A percentile compares a stretch with the other conserved stretches of the same genome.
Evolutionary conservation across 495 filamentous ascomycete genomes (phyloP).

Genomic region (Lepidopterella palustris): DNA sequence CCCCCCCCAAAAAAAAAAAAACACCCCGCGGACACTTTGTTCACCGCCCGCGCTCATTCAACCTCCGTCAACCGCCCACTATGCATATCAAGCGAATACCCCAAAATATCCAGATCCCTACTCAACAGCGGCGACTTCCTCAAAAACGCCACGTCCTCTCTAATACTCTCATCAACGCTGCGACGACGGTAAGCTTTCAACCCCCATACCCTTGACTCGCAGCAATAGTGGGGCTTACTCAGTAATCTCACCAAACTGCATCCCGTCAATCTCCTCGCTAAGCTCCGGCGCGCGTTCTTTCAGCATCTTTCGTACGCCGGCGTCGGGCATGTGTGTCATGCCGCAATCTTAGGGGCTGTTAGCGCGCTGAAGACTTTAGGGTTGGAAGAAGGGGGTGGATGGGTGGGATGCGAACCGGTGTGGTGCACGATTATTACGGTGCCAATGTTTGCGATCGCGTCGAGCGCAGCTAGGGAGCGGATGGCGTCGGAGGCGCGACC

Average conservation of each 20-base stretch:
- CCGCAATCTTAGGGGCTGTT: conserved; percentile 16
- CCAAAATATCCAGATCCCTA: conserved; percentile 11
- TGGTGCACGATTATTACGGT: conserved; percentile 33
- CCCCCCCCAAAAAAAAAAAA: too few relatives aligned
- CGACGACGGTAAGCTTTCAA: conserved; percentile 1
- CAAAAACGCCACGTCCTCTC: conserved; percentile 9
- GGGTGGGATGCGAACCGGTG: conserved; percentile 9
- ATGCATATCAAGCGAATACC: conserved; percentile 14
- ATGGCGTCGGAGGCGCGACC: conserved; percentile 32
- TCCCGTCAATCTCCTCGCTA: conserved; percentile 12
- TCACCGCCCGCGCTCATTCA: conserved; percentile 18
- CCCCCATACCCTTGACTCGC: neutral
- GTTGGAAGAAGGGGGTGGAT: neutral
- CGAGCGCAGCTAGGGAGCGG: conserved; percentile 26
- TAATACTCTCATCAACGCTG: conserved; percentile 9
- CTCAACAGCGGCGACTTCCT: conserved; percentile 9
- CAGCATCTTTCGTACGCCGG: conserved; percentile 14
- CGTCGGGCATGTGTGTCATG: conserved; percentile 30
- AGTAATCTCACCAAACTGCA: conserved; percentile 28
- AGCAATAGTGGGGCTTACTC: neutral
- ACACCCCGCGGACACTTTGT: too few relatives aligned
- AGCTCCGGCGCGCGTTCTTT: conserved; percentile 21
- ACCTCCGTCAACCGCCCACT: conserved; percentile 19
- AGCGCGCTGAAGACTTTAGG: neutral
- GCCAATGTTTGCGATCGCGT: conserved; percentile 25